Evolutionary conservation across 768 basidiomycete species (phyloP), one percentile per base, ranked within the genome.

Genomic region (Ramaria sp.): DNA sequence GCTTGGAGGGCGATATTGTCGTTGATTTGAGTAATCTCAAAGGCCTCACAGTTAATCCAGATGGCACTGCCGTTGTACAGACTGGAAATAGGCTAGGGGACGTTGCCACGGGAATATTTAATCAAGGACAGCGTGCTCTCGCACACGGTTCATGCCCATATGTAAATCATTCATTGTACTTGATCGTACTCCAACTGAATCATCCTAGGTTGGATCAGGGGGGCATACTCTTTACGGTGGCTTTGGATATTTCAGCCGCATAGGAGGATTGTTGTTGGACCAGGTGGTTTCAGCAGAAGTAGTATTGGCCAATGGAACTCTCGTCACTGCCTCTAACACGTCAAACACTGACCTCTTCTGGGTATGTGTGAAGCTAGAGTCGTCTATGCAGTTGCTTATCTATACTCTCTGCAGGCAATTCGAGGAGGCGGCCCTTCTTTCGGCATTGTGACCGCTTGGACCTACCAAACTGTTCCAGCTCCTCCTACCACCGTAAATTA

Each of bases 261-360:
- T 70, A 55, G 78, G 75, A 71, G 80, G 80, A 1, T 67, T 81
- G 4, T 67, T 73, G 0, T 61, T 78, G 4, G 80, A 82, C 60
- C 68, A 65, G 0, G 69, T 79, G 15, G 52, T 65, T 9, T 50
- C 60, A 15, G 61, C 62, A 22, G 52, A 62, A 24, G 56, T 61
- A 39, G 56, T 59, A 2, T 65, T 76, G 18, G 74, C 76, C 0
- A 71, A 76, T 56, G 74, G 73, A n/a, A 72, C 71, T 0, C 67
- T 71, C 18, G 64, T 65, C 1, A 69, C 69, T 25, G 70, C 73
- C 8, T 73, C 72, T 1, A 61, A 61, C 12, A 57, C 66, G 1
- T 52, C 61, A 0, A 66, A 78, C 56, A 48, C 71, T 0, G 76
- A 82, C 52, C 66, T 82, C 0, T 81, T 79, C 62, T 79, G 74